A percentile compares a stretch with the other conserved stretches of the same genome.
phyloP scores from a whole-genome alignment of 768 basidiomycete genomes.

The Boletus insuetus region DNA sequence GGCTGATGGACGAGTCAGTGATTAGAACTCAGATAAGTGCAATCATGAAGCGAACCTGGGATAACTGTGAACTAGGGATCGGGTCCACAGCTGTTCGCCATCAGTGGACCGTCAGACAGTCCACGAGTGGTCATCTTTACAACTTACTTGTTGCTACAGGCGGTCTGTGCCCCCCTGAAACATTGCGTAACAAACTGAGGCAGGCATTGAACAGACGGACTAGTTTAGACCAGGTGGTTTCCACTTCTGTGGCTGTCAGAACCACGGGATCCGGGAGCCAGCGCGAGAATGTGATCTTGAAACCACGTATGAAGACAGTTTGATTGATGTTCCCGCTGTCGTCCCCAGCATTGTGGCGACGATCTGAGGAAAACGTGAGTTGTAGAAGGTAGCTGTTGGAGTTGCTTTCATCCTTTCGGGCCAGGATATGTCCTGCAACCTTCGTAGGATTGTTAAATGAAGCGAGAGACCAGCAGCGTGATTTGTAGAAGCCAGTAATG shows the following conservation, averaged over 20 bases:
- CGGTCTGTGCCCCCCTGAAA: background rate
- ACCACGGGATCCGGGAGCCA: background rate
- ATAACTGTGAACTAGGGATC: background rate
- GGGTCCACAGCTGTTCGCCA: background rate
- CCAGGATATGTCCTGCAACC: background rate
- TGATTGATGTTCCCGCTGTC: background rate
- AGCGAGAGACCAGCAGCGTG: background rate
- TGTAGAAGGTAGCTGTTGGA: too few species aligned
- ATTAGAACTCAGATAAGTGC: background rate
- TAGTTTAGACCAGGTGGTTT: background rate
- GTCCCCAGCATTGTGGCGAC: background rate
- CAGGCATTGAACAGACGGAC: background rate
- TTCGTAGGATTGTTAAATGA: background rate
- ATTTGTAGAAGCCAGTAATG: slow-evolving; percentile 1
- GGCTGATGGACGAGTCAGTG: background rate
- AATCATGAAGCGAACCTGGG: background rate
- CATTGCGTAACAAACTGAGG: background rate
- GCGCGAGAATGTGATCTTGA: background rate
- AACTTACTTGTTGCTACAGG: background rate
- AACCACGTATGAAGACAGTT: background rate
- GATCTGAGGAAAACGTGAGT: background rate
- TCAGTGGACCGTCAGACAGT: background rate
- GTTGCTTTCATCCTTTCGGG: background rate
- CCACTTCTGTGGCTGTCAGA: background rate
- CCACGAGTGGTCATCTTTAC: background rate